Base-by-base conservation (phyloP, 2,329 filamentous ascomycete species). In the Chalaropsis ovoidea region DNA sequence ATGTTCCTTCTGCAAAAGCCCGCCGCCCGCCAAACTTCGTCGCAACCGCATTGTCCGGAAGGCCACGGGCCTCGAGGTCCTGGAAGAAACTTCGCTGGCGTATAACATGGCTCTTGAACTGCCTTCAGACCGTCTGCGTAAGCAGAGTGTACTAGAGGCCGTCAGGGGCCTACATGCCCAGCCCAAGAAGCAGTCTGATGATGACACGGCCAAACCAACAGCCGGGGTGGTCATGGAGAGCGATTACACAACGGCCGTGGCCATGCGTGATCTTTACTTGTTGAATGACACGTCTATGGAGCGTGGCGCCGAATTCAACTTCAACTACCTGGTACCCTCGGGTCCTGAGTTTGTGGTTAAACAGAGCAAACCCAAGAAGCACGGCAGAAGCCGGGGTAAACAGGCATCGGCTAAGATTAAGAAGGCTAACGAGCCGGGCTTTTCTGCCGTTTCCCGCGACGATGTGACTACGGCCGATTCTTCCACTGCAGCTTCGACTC, bases 291-390 rank as follows among this genome's bases (percentile, higher is more conserved):
- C 65, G 17, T 63, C 65, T 4, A 61, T 58, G 3, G 65, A 56
- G 24, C 65, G 65, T 15, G 62, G 65, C 15, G 47, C 65, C 17
- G 65, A 63, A 19, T 66, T 66, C 31, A 63, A 62, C 41, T 56
- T 66, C 47, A 63, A 66, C 49, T 66, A 63, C 22, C 19, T 66
- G n/a, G 49, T 45, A 15, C 49, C 61, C 24, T 19, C 49, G 24
- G 65, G 61, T 41, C 49, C 61, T 7, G 65, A 66, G 52, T 66
- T 66, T 27, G 43, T 60, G 11, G 41, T 66, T 10, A 62, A 52
- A 43, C 42, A 47, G 5, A 43, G 41, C 56, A 66, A 66, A 52
- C n/a, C 35, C 24, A 66, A 41, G 35, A 66, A 63, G 61, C 63
- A 61, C 22, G 19, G 27, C 19, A 66, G 62, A 35, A 43, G 10